Evolutionary conservation across 441 rosid genomes (phyloP).

Genomic region (Breynia disticha): DNA sequence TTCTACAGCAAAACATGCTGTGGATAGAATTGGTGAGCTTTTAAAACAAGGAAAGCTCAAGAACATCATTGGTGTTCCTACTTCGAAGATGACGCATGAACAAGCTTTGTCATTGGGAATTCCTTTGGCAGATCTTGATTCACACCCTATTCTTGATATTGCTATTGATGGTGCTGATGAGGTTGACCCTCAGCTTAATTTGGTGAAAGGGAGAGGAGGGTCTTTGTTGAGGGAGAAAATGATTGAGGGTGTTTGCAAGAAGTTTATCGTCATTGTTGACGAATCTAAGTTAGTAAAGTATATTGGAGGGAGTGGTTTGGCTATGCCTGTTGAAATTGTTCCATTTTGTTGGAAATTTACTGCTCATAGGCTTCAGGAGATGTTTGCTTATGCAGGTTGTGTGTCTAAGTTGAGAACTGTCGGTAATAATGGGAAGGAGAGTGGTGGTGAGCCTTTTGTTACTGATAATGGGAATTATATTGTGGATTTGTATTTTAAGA

Average conservation of each 20-base stretch:
- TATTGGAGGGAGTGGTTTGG: conserved; percentile 61
- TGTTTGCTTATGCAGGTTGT: conserved; percentile 57
- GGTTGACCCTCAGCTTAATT: conserved; percentile 65
- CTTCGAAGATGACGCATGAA: conserved; percentile 60
- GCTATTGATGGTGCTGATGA: conserved; percentile 95
- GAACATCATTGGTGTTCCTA: conserved; percentile 65
- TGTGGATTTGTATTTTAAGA: conserved; percentile 58
- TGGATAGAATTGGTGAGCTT: conserved; percentile 71
- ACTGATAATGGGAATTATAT: conserved; percentile 78
- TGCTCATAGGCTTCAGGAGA: conserved; percentile 31
- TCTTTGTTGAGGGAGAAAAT: conserved; percentile 80
- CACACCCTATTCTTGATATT: conserved; percentile 52
- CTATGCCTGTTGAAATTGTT: conserved; percentile 78
- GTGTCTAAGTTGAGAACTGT: conserved; percentile 39
- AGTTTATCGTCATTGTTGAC: conserved; percentile 67
- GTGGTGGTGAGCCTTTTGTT: conserved; percentile 40
- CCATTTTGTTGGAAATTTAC: conserved; percentile 80
- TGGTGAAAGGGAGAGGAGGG: conserved; percentile 89
- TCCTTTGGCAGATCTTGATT: conserved; percentile 73
- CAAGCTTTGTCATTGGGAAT: conserved; percentile 71
- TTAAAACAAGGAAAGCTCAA: conserved; percentile 52
- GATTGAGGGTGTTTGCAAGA: conserved; percentile 71
- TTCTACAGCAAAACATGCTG: conserved; percentile 84
- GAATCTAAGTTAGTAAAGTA: conserved; percentile 57
- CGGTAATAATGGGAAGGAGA: conserved; percentile 15